A percentile compares a stretch with the other conserved stretches of the same genome.
Evolutionary conservation across 2,329 filamentous ascomycete genomes (phyloP).

Genomic region (Colletotrichum sp.): DNA sequence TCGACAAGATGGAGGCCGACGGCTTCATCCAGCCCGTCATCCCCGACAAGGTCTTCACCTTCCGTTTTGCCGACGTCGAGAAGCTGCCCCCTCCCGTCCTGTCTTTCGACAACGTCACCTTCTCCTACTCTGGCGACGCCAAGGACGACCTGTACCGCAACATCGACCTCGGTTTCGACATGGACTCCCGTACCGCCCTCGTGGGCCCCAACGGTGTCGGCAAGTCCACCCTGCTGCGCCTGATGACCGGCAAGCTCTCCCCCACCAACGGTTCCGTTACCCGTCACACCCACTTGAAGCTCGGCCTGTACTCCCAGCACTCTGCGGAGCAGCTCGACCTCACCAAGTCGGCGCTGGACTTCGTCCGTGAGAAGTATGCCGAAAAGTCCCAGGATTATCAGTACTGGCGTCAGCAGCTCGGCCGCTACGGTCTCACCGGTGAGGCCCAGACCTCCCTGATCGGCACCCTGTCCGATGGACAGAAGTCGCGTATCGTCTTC

Average conservation of each 20-base stretch:
- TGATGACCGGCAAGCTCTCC: conserved; percentile 95
- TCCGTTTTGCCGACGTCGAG: conserved; percentile 98
- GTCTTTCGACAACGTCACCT: conserved; percentile 96
- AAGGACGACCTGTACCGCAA: conserved; percentile 96
- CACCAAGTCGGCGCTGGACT: conserved; percentile 96
- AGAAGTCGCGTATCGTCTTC: conserved; percentile 98
- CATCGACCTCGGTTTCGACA: conserved; percentile 98
- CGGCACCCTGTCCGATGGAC: conserved; percentile 96
- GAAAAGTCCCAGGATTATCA: conserved; percentile 95
- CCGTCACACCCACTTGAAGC: conserved; percentile 97
- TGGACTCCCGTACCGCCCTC: conserved; percentile 97
- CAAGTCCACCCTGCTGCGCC: conserved; percentile 93
- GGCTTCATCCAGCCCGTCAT: conserved; percentile 94
- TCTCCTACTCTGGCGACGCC: conserved; percentile 91
- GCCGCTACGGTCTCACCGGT: conserved; percentile 90
- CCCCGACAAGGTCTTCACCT: conserved; percentile 88
- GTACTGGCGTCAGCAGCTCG: conserved; percentile 98
- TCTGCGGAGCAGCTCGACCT: conserved; percentile 97
- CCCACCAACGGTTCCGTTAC: conserved; percentile 83
- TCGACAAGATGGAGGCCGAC: conserved; percentile 99
- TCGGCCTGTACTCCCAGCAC: conserved; percentile 98
- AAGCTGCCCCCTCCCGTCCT: conserved; percentile 98
- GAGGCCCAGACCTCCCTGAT: conserved; percentile 96
- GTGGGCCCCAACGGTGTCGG: conserved; percentile 99
- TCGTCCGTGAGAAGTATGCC: conserved; percentile 93